Evolutionary conservation across 2,329 filamentous ascomycete species (phyloP), one percentile per base, ranked within the genome.

Genomic region (Colletotrichum tofieldiae): DNA sequence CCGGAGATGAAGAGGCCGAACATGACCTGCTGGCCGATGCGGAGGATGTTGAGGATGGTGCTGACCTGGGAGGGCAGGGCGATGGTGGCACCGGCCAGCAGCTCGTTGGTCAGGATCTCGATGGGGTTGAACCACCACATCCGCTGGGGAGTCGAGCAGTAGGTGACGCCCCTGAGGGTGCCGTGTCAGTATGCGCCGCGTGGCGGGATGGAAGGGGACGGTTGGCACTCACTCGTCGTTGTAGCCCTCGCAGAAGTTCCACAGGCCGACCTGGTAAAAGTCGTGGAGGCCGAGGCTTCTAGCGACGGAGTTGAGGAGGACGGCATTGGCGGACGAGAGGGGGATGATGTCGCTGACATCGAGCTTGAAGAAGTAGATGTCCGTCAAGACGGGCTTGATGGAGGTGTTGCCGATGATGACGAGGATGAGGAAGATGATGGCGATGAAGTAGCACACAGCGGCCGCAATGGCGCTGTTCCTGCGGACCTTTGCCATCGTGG

Each of bases 81-180:
- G 80, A 98, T 95, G 45, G 91, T 93, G 29, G 95, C 94, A 54
- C 95, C 94, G 14, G 93, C 84, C 12, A 98, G 88, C 37, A 98
- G 87, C 83, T 98, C 93, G 76, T 89, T 90, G 74, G 94, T 86
- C 59, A 98, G 85, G 75, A 98, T 94, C 69, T 92, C 85, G 52
- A 98, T 92, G 0, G 95, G 95, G 80, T 98, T 94, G 85, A 98
- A 98, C 92, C 94, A 97, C 84, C 94, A 98, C 67, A 95, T 86
- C 9, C 86, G 85, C 77, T 90, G 77, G 0, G 94, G 93, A 7
- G 84, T 82, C 9, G 93, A 95, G 83, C 96, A 98, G 74, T 85
- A 84, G 0, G 94, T 96, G 74, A 96, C 91, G 47, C 93, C 93
- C 76, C 91, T 87, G 35, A 7, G 35, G 72, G 54, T 18, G 26